Conservation (phyloP, 2,329 filamentous ascomycete species). For the Sporothrix pallida region DNA sequence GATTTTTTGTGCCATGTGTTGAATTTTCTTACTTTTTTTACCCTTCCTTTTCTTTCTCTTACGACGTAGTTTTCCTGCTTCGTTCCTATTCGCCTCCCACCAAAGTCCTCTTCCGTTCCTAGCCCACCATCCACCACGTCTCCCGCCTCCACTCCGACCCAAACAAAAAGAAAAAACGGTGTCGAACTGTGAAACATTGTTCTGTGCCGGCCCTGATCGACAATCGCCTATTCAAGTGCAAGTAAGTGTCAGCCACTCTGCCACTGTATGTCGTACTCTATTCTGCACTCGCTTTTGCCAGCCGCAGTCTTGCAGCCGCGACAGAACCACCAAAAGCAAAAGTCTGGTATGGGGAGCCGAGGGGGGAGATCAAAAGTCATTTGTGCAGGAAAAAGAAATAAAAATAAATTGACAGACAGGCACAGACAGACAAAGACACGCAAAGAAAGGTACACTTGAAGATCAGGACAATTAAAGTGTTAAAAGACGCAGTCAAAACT, state of each 20-base stretch:
- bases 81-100: not conserved
- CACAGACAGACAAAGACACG: not conserved
- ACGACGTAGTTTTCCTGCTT: too few species aligned
- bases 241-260: too few species aligned
- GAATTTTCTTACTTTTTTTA: not conserved
- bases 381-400: not conserved
- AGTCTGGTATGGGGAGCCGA: slow-evolving; percentile 33
- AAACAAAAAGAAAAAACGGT: slow-evolving; percentile 22
- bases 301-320: slow-evolving; percentile 7
- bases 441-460: not conserved
- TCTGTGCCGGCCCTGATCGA: slow-evolving; percentile 38
- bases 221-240: slow-evolving; percentile 33
- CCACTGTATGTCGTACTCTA: not conserved
- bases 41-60: too few species aligned
- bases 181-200: slow-evolving; percentile 37
- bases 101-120: not conserved
- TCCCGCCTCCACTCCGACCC: slow-evolving; percentile 9
- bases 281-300: not conserved
- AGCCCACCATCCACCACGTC: not conserved
- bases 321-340: slow-evolving; percentile 27
- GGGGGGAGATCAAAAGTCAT: not conserved
- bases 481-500: not conserved
- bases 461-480: not conserved
- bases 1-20: not conserved
- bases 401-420: not conserved